phyloP scores from a whole-genome alignment of 2,329 filamentous ascomycete genomes.

The Botrytis elliptica region DNA sequence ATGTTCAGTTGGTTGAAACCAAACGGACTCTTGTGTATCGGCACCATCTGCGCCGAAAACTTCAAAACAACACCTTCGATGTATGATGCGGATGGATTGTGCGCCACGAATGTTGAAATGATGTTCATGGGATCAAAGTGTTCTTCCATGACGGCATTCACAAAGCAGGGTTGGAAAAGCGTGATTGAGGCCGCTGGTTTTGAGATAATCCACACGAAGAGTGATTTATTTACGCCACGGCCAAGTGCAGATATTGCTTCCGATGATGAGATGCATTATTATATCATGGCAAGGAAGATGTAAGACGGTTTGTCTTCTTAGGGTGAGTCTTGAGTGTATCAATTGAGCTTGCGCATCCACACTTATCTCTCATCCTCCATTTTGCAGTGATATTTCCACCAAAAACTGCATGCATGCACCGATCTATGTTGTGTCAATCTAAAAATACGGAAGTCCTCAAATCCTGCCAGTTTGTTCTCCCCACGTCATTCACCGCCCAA shows the following conservation, averaged over 20 bases:
- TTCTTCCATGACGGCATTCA: slow-evolving; percentile 16
- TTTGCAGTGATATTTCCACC: not conserved
- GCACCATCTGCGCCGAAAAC: slow-evolving; percentile 24
- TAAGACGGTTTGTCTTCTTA: not conserved
- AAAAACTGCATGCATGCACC: not conserved
- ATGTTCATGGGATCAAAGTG: slow-evolving; percentile 28
- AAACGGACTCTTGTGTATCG: slow-evolving; percentile 24
- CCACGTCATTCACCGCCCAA: not conserved
- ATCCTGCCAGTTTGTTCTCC: too few species aligned
- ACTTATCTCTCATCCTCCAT: not conserved
- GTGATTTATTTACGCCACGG: slow-evolving; percentile 1
- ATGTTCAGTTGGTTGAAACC: slow-evolving; percentile 26
- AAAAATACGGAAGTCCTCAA: not conserved
- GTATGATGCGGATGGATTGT: slow-evolving; percentile 25
- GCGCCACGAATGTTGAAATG: slow-evolving; percentile 21
- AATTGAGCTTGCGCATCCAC: not conserved
- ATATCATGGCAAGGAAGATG: slow-evolving; percentile 13
- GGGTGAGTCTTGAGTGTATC: not conserved
- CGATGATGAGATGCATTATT: slow-evolving; percentile 19
- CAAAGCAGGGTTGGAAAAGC: slow-evolving; percentile 15
- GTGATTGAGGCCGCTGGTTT: slow-evolving; percentile 18
- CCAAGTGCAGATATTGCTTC: slow-evolving; percentile 2
- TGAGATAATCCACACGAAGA: slow-evolving; percentile 17
- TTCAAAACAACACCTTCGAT: slow-evolving; percentile 6
- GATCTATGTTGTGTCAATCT: not conserved